Evolutionary conservation across 192 early-diverging fungal species (phyloP).

Genomic region (Backusella tarrabulga): DNA sequence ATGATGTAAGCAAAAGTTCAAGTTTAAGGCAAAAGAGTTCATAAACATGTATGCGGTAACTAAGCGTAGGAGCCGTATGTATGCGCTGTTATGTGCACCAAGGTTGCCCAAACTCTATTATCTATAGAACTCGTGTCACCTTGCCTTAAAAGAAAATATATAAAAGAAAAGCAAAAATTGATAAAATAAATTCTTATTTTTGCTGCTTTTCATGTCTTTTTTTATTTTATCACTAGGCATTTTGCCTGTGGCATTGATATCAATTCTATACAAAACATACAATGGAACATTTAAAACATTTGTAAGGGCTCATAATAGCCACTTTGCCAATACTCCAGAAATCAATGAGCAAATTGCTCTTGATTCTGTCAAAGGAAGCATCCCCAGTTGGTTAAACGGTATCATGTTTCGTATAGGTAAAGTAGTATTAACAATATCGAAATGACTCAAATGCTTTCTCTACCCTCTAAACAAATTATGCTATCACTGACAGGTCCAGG

Average conservation of each 20-base stretch:
- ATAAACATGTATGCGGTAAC: no score
- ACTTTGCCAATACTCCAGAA: conserved; percentile 36
- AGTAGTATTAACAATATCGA: background rate
- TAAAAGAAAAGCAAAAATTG: no score
- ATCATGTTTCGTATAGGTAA: conserved; percentile 46
- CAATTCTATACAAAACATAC: background rate
- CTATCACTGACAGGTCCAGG: conserved; percentile 19
- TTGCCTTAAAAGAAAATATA: no score
- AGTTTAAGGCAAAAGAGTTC: background rate
- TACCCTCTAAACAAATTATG: background rate
- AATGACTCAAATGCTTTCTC: background rate
- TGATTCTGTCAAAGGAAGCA: conserved; percentile 33
- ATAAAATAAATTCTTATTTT: background rate
- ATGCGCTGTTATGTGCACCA: no score
- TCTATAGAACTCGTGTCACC: no score
- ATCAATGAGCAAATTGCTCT: conserved; percentile 28
- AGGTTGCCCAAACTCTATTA: no score
- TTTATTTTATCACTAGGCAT: background rate
- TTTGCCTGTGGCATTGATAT: background rate
- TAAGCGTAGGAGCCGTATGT: no score
- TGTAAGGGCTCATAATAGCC: background rate
- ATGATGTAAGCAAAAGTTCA: background rate
- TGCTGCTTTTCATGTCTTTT: background rate
- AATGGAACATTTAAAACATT: background rate
- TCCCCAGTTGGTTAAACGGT: conserved; percentile 53